Evolutionary conservation across 345 rosid species (phyloP).

Genomic region (Moricandia moricandioides): DNA sequence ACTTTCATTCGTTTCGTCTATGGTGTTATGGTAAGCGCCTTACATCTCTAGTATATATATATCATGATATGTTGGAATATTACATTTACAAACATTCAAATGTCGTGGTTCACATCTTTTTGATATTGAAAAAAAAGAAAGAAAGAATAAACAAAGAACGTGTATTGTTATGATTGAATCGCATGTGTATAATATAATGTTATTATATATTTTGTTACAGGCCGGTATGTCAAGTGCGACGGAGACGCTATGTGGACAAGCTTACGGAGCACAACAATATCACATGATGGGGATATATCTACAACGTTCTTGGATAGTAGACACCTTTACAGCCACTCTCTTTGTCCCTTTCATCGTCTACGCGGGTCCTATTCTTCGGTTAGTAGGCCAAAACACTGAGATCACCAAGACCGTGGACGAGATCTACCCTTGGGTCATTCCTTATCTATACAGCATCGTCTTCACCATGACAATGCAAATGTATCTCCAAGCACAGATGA

Average conservation of each 20-base stretch:
- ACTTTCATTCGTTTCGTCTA: constrained; percentile 41
- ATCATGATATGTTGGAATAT: neutral
- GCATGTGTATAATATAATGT: neutral
- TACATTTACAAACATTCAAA: neutral
- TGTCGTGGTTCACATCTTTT: no score
- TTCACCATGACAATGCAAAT: constrained; percentile 49
- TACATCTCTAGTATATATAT: neutral
- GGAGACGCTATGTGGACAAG: constrained; percentile 63
- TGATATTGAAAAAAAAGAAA: neutral
- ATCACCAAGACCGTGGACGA: constrained; percentile 44
- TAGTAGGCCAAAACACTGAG: constrained; percentile 42
- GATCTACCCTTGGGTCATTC: constrained; percentile 54
- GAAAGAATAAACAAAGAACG: neutral
- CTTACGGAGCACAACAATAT: constrained; percentile 58
- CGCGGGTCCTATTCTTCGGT: constrained; percentile 41
- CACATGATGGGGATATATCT: constrained; percentile 61
- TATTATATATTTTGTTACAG: constrained; percentile 17
- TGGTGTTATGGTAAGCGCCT: constrained; percentile 43
- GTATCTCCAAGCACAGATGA: constrained; percentile 59
- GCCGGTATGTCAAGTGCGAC: constrained; percentile 64
- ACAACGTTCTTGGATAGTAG: constrained; percentile 58
- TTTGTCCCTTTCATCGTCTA: constrained; percentile 45
- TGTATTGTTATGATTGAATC: neutral
- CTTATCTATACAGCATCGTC: constrained; percentile 40
- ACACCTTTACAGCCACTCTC: constrained; percentile 33